Evolutionary conservation across 306 rosid species (phyloP).

Genomic region (Sesbania bispinosa): DNA sequence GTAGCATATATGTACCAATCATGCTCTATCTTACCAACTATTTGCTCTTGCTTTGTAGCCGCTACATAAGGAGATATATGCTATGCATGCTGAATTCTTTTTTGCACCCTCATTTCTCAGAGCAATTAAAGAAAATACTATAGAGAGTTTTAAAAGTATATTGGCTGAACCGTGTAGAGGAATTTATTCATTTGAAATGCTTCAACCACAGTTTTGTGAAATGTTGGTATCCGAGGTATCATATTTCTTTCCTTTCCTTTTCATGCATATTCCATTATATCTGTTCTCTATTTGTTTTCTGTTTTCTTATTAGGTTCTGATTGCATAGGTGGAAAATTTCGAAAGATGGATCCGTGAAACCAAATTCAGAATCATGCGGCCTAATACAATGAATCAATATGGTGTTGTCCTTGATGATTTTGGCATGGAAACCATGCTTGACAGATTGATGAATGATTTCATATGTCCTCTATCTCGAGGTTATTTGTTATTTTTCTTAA

Average conservation of each 20-base stretch:
- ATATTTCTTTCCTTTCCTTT: slow-evolving; percentile 27
- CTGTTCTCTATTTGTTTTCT: slow-evolving; percentile 29
- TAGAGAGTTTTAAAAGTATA: slow-evolving; percentile 63
- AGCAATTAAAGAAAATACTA: slow-evolving; percentile 67
- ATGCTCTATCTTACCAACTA: background rate
- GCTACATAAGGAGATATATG: slow-evolving; percentile 61
- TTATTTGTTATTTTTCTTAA: slow-evolving; percentile 14
- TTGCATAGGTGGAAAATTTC: slow-evolving; percentile 85
- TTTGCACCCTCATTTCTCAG: slow-evolving; percentile 87
- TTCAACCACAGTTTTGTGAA: slow-evolving; percentile 80
- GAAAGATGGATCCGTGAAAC: slow-evolving; percentile 84
- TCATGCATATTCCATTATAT: slow-evolving; percentile 14
- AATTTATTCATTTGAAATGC: slow-evolving; percentile 79
- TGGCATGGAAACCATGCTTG: slow-evolving; percentile 85
- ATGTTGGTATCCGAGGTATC: slow-evolving; percentile 83
- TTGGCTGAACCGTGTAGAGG: slow-evolving; percentile 61
- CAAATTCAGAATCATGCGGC: slow-evolving; percentile 82
- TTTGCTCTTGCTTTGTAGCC: slow-evolving; percentile 56
- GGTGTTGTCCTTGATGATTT: slow-evolving; percentile 98
- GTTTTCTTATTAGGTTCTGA: slow-evolving; percentile 60
- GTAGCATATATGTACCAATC: background rate
- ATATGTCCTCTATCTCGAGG: slow-evolving; percentile 76
- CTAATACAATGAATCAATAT: slow-evolving; percentile 84
- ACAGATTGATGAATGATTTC: slow-evolving; percentile 68
- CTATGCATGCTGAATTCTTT: slow-evolving; percentile 61